Conservation (phyloP, 2,329 filamentous ascomycete genomes). For the Sporothrix curviconia region DNA sequence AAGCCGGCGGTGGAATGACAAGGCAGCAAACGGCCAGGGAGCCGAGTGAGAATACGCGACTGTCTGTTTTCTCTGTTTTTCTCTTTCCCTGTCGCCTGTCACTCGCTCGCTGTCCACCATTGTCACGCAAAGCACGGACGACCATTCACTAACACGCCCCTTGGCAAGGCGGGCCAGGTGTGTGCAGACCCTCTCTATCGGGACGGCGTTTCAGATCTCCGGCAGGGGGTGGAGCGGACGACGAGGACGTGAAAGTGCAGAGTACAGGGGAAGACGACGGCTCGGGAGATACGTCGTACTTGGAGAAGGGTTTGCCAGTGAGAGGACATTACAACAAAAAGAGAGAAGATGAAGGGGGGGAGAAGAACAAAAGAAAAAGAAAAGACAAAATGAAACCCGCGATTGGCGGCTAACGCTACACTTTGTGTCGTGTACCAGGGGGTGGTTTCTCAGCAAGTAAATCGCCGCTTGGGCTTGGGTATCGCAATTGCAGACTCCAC, state of each 20-base stretch:
- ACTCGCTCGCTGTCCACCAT: not conserved
- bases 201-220: slow-evolving; percentile 14
- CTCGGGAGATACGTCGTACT: not conserved
- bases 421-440: not conserved
- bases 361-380: not conserved
- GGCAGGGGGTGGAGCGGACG: not conserved
- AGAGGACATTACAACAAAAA: not conserved
- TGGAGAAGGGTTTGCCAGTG: too few relatives aligned
- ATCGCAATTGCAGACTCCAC: slow-evolving; percentile 5
- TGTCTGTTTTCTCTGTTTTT: too few relatives aligned
- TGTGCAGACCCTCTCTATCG: slow-evolving; percentile 11
- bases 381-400: too few relatives aligned
- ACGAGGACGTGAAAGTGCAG: not conserved
- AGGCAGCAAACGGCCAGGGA: not conserved
- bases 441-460: not conserved
- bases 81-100: too few relatives aligned
- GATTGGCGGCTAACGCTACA: slow-evolving; percentile 7
- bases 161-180: slow-evolving; percentile 2
- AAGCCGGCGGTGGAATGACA: not conserved
- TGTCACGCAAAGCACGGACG: slow-evolving; percentile 6
- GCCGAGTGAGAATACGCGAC: not conserved
- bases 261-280: not conserved
- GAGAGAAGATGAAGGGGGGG: not conserved
- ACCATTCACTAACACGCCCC: slow-evolving; percentile 1
- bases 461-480: slow-evolving; percentile 10